Base-by-base conservation (phyloP, 139 green algal species). In the Ettlia oleoabundans region DNA sequence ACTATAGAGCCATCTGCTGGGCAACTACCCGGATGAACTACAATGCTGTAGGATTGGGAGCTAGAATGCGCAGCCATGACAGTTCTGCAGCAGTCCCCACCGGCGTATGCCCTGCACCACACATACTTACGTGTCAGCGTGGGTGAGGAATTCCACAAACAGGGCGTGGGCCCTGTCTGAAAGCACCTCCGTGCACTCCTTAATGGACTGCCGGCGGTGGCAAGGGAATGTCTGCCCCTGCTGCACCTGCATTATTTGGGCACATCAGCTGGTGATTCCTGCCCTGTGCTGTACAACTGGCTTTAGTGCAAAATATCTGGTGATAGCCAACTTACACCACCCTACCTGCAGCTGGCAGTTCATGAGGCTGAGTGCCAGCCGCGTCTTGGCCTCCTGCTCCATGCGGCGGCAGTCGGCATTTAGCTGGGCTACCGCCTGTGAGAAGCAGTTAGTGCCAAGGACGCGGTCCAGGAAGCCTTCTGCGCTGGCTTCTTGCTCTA, bases 401-500 rank as follows among this genome's bases (percentile, higher is more conserved):
- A 91, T 85, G 22, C 53, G 41, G 7, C 64, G 37, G 71, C 87
- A 90, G 37, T 90, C 82, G 8, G 30, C 69, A 0, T 38, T 40
- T 30, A 91, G 40, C 13, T 77, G 53, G 21, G 18, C 22, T 13
- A 91, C 41, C 8, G 87, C 81, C 13, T 47, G 22, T 7, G 65
- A 83, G 82, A 81, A 88, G 86, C 87, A 90, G 68, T 89, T 76
- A 1, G 80, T 88, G 18, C 84, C 80, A 5, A 89, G 42, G 28
- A 90, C 3, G n/a, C 77, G 53, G 32, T 88, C 80, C 68, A 88
- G 3, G n/a, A 88, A 68, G 6, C 79, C 62, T 65, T 88, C 84
- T 0, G 19, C 15, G 0, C 22, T 62, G 15, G 84, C 78, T 10
- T 32, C 51, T 13, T 32, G 33, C 8, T 63, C 6, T 38, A 84